Base-by-base conservation (phyloP, 2,329 filamentous ascomycete species). In the Cercospora janseana region DNA sequence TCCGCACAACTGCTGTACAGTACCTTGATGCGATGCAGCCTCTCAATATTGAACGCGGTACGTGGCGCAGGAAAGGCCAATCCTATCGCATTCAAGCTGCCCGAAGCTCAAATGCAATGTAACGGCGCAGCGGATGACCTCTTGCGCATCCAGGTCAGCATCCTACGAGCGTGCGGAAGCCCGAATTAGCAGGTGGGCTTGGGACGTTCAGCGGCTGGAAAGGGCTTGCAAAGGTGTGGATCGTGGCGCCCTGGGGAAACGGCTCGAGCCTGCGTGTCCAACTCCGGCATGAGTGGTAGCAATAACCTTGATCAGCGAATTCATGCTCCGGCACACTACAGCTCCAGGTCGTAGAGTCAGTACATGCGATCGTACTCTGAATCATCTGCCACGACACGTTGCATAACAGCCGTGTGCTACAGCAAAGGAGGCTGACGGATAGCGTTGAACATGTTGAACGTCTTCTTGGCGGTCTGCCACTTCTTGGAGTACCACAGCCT, bases 1-100 rank as follows among this genome's bases (percentile, higher is more conserved):
- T n/a, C n/a, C 26, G 35, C 13, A n/a, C 35, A 26, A 40, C 35
- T 40, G 35, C 35, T 40, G 35, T 26, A n/a, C n/a, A n/a, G n/a
- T n/a, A 6, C 21, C 35, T 23, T 20, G 23, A 40, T 40, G 26
- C 35, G 15, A 26, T 40, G 35, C 35, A 40, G 35, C 35, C 35
- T 40, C 16, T 13, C 21, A 40, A 40, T 26, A 40, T 20, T 40
- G 21, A 40, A 24, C 26, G 21, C 20, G 35, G 35, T 40, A 40
- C 35, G 35, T 40, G 35, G 35, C 35, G 26, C 20, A 40, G 35
- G 35, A 13, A 9, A 23, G 4, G 35, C 35, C 35, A 23, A 23
- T 40, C 20, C 26, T 40, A 24, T 20, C 20, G 35, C n/a, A n/a
- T 40, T 23, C n/a, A 20, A 3, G n/a, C 15, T 23, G 26, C 16